Evolutionary conservation across 352 stramenopile genomes (phyloP), one percentile per base, ranked within the genome.

Genomic region (Phytophthora constricta): DNA sequence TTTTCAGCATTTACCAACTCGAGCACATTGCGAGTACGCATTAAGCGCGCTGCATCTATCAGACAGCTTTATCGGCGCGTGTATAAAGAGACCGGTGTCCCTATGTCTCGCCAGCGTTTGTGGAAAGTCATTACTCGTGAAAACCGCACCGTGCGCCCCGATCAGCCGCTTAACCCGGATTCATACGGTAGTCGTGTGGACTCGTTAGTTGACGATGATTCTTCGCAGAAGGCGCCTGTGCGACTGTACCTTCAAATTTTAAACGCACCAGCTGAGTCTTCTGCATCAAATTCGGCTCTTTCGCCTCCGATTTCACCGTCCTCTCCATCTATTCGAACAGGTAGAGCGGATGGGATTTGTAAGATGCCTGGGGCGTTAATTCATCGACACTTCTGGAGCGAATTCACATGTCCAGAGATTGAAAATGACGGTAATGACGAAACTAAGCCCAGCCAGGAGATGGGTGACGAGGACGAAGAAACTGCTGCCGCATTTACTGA

Each of bases 101-200:
- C 86, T 0, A 79, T 94, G 37, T 45, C 66, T 5, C 79, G 76
- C 8, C 86, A 94, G 34, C 81, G 89, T 17, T 58, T 96, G 11
- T 96, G 89, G 89, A 95, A 89, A 70, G 79, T 95, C 25, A 93
- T 95, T 51, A 92, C 82, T 9, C 82, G 89, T 20, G 86, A 95
- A 65, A 96, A 96, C 61, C 79, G 87, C 8, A 96, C 87, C 2
- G 76, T 86, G 49, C 86, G 89, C 19, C 89, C 89, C 0, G 89
- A 96, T 55, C 74, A 76, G 31, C 70, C 84, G 0, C 52, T 96
- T 10, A 65, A 72, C 20, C 67, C 64, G 1, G 73, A 89, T 19
- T 34, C 69, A 14, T 72, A 91, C 7, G 72, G 69, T 20, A 77
- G 48, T 27, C 76, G 76, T 17, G 72, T 90, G 1, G 85, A 93